Evolutionary conservation across 2,329 filamentous ascomycete species (phyloP).

Genomic region (Aspergillus sp.): DNA sequence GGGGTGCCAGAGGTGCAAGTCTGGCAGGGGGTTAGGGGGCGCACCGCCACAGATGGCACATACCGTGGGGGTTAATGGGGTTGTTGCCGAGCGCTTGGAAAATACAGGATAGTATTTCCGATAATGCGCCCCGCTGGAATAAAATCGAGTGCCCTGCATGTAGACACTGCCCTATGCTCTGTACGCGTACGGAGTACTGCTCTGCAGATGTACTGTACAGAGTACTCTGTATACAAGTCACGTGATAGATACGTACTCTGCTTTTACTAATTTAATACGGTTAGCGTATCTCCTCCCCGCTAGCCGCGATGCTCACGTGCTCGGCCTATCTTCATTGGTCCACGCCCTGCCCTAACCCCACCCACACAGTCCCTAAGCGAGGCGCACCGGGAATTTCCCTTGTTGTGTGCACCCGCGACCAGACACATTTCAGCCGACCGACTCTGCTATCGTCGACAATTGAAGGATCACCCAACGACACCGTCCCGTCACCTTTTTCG

Average conservation of each 20-base stretch:
- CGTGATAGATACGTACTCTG: too few relatives aligned
- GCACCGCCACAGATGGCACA: conserved; percentile 12
- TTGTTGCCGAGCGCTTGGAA: neutral
- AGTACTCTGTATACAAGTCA: neutral
- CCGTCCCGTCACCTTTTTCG: conserved; percentile 31
- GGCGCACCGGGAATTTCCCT: conserved; percentile 34
- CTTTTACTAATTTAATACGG: too few relatives aligned
- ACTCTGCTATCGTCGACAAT: conserved; percentile 25
- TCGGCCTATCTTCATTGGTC: conserved; percentile 11
- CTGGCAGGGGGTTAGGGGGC: neutral
- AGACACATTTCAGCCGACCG: conserved; percentile 30
- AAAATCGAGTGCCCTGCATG: too few relatives aligned
- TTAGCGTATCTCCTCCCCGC: too few relatives aligned
- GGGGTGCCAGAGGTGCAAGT: neutral
- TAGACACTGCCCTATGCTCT: too few relatives aligned
- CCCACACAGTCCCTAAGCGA: conserved; percentile 37
- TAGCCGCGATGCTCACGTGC: conserved; percentile 19
- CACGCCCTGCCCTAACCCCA: conserved; percentile 27
- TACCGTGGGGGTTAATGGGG: neutral
- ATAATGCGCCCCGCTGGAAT: too few relatives aligned
- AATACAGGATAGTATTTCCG: neutral
- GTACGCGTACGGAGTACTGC: too few relatives aligned
- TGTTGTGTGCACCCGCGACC: conserved; percentile 12
- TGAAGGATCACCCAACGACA: conserved; percentile 32
- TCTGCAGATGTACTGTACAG: neutral